A percentile compares a stretch with the other conserved stretches of the same genome.
phyloP scores from a whole-genome alignment of 129 eudicot genomes.

The Dittrichia graveolens region DNA sequence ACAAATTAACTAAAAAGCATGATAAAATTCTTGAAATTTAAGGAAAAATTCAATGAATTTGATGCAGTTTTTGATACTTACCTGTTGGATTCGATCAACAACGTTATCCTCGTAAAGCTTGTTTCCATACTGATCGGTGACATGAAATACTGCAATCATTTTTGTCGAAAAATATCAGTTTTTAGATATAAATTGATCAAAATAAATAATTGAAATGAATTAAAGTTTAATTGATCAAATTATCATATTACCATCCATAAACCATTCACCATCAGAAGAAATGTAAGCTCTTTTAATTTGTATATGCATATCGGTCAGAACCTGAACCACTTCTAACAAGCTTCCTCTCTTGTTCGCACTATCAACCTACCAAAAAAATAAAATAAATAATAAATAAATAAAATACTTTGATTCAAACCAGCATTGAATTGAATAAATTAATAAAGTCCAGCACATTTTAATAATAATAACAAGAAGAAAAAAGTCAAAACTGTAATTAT shows the following conservation, averaged over 20 bases:
- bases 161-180: not conserved
- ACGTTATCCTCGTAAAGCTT: constrained; percentile 64
- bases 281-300: constrained; percentile 79
- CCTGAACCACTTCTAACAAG: constrained; percentile 88
- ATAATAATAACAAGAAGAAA: too few species aligned
- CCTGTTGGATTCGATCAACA: constrained; percentile 79
- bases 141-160: constrained; percentile 68
- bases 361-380: constrained; percentile 52
- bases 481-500: not conserved
- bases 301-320: constrained; percentile 74
- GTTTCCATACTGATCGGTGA: constrained; percentile 75
- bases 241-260: constrained; percentile 69
- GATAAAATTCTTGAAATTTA: not conserved
- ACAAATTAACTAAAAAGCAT: not conserved
- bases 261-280: constrained; percentile 91
- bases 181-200: not conserved
- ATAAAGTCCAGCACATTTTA: not conserved
- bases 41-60: not conserved
- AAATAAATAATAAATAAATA: not conserved
- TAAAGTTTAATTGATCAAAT: not conserved
- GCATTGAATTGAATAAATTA: not conserved
- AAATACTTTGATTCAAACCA: not conserved
- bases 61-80: constrained; percentile 28
- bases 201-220: not conserved
- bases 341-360: constrained; percentile 77